These are phyloP conservation scores for Monoraphidium neglectum DNA, from an alignment of 139 green algal genomes.

Conservation along the genomic window DNA sequence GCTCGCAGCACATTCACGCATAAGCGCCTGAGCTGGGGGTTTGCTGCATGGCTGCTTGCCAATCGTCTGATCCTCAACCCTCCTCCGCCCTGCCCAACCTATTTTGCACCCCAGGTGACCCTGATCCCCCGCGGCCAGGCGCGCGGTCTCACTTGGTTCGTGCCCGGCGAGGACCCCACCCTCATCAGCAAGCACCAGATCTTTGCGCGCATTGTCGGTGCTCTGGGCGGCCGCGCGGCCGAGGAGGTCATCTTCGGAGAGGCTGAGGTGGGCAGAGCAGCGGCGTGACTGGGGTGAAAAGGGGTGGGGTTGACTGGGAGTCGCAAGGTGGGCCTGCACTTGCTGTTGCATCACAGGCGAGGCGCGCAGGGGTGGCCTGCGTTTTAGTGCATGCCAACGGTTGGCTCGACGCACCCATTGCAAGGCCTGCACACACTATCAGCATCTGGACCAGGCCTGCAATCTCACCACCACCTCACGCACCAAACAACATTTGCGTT, in stretches of 20 bases:
- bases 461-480: no score
- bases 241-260: conserved; percentile 98
- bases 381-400: no score
- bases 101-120: conserved; percentile 65
- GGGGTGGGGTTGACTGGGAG: conserved; percentile 48
- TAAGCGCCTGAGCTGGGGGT: no score
- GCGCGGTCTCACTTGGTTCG: conserved; percentile 97
- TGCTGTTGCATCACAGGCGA: no score
- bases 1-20: neutral
- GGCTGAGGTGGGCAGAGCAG: conserved; percentile 94
- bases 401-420: no score
- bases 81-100: no score
- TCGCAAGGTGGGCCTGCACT: neutral
- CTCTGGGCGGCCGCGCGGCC: conserved; percentile 93
- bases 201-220: conserved; percentile 95
- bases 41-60: no score
- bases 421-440: no score
- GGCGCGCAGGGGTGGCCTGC: no score
- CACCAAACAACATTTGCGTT: neutral
- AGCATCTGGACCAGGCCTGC: no score
- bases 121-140: conserved; percentile 97
- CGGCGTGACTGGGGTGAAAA: conserved; percentile 71
- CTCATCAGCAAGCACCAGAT: conserved; percentile 98
- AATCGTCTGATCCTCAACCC: no score
- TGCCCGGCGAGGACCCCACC: conserved; percentile 92